Evolutionary conservation across 345 rosid species (phyloP).

Genomic region (Zanthoxylum bungeanum): DNA sequence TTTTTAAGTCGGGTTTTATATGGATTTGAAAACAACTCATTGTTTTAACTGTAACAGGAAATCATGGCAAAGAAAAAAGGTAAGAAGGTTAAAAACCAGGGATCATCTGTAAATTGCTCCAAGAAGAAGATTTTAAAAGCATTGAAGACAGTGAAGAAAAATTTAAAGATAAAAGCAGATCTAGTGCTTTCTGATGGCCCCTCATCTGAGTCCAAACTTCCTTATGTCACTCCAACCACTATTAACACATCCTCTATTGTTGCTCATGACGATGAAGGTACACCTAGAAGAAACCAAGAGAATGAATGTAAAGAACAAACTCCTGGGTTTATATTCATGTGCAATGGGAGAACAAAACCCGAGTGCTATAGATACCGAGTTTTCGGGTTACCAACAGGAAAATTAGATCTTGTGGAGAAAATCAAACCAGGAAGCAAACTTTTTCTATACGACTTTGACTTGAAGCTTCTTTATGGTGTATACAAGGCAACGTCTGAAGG

Average conservation of each 20-base stretch:
- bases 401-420: constrained; percentile 21
- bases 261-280: not conserved
- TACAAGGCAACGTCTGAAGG: constrained; percentile 31
- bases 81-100: constrained; percentile 16
- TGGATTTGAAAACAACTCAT: not conserved
- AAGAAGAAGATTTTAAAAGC: constrained; percentile 7
- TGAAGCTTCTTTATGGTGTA: constrained; percentile 33
- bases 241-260: not conserved
- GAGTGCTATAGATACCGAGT: constrained; percentile 34
- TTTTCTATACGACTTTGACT: constrained; percentile 33
- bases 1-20: not conserved
- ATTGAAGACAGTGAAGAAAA: not conserved
- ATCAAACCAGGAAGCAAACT: constrained; percentile 23
- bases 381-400: constrained; percentile 28
- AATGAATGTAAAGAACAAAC: not conserved
- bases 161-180: not conserved
- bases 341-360: constrained; percentile 26
- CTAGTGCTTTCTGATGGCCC: constrained; percentile 1
- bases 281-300: not conserved
- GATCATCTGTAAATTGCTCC: not conserved
- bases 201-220: not conserved
- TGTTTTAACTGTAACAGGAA: not conserved
- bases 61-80: constrained; percentile 12
- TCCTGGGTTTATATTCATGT: constrained; percentile 32
- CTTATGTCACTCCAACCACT: not conserved